Evolutionary conservation across 352 stramenopile genomes (phyloP), one percentile per base, ranked within the genome.

Genomic region (Phytophthora fragariae): DNA sequence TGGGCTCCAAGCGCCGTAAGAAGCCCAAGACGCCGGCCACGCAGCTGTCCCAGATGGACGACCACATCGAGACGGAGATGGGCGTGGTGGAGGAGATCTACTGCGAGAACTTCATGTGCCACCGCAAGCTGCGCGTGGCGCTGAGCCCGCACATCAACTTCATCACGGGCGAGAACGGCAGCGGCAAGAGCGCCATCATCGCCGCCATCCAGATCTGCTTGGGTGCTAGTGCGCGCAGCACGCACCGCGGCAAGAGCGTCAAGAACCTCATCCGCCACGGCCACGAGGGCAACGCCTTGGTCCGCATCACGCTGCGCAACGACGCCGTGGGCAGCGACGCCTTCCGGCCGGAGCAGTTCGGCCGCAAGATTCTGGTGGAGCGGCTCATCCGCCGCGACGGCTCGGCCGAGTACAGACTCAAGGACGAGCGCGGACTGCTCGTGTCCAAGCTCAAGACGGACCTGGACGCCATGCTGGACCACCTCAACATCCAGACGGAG

Each of bases 31-130:
- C 37, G 37, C 37, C 65, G 49, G 59, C 70, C 41, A 37, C 59
- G 55, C 39, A 62, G 33, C 37, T 35, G 7, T 62, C n/a, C 35
- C 79, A 73, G 31, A 62, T 71, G 46, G 71, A 83, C 60, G 70
- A 75, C 11, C 49, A 75, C 57, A 84, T 70, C 31, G 71, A 79
- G 56, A 84, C 76, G 55, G 84, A 99, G 73, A 96, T 97, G 68
- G 97, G 97, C 19, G 89, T 99, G 50, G 98, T 99, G 63, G 85
- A 96, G 29, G 89, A 97, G 69, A 97, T 99, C 41, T 98, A 98
- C 82, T 94, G 95, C 63, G 94, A 99, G 73, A 99, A 99, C 80
- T 99, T 99, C 78, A 99, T 99, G 97, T 99, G 95, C 76, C 97
- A 99, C 72, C 91, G 90, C 60, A 97, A 97, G 63, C 83, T 99